Percentiles rank a stretch among this genome's conserved stretches.
These are phyloP conservation scores for Boletus vermiculosoides DNA, from an alignment of 768 basidiomycete genomes.

Conservation along the genomic window DNA sequence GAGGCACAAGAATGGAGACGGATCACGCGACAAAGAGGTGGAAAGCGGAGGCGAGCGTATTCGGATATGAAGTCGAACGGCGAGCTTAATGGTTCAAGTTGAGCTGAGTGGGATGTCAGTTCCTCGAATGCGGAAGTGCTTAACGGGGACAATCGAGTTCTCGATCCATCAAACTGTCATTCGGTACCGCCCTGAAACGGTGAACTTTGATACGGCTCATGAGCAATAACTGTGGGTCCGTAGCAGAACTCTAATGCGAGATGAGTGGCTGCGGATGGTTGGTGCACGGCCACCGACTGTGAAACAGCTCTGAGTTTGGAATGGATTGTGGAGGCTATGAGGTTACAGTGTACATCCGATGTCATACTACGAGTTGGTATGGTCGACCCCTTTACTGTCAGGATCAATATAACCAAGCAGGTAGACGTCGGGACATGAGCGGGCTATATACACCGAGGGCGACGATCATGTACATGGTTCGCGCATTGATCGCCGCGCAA, in stretches of 20 bases:
- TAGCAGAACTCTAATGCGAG: too few species aligned
- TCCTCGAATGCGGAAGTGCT: neutral
- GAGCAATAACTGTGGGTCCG: neutral
- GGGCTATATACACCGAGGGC: too few species aligned
- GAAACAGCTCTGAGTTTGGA: too few species aligned
- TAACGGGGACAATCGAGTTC: neutral
- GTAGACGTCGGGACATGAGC: too few species aligned
- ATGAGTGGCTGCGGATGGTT: neutral
- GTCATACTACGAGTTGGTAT: too few species aligned
- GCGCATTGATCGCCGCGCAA: neutral
- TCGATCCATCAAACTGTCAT: neutral
- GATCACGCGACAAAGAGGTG: neutral
- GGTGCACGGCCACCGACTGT: too few species aligned
- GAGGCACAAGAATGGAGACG: neutral
- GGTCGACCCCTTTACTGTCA: too few species aligned
- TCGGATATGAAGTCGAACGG: neutral
- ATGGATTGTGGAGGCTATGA: too few species aligned
- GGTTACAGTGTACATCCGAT: too few species aligned
- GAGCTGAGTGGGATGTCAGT: neutral
- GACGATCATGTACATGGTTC: neutral
- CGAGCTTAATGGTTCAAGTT: neutral
- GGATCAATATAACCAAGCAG: too few species aligned
- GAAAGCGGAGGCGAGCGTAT: neutral
- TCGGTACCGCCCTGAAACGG: neutral
- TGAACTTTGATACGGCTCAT: neutral